phyloP scores from a whole-genome alignment of 2,329 filamentous ascomycete species.

The Amauroascus verrucosus region DNA sequence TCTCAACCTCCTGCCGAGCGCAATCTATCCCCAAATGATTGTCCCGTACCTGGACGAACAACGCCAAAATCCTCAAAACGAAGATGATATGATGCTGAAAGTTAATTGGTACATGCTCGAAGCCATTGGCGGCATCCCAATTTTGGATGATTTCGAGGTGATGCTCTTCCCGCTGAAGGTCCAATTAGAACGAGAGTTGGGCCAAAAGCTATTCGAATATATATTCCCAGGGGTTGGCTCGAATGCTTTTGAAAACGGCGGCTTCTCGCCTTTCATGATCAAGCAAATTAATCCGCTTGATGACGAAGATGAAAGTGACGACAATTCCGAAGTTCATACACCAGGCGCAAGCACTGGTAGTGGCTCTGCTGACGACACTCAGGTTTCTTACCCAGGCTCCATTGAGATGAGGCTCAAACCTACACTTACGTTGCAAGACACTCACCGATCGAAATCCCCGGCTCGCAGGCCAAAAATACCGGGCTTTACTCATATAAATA shows the following conservation, averaged over 20 bases:
- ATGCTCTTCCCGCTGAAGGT: slow-evolving; percentile 87
- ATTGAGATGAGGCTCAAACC: slow-evolving; percentile 75
- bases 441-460: slow-evolving; percentile 27
- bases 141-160: slow-evolving; percentile 95
- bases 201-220: slow-evolving; percentile 90
- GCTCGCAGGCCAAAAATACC: slow-evolving; percentile 18
- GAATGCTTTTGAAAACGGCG: slow-evolving; percentile 39
- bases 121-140: slow-evolving; percentile 91
- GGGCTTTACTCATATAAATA: slow-evolving; percentile 1
- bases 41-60: slow-evolving; percentile 70
- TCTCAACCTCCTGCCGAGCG: slow-evolving; percentile 78
- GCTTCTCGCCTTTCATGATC: slow-evolving; percentile 44
- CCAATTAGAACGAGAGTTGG: slow-evolving; percentile 84
- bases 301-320: slow-evolving; percentile 42
- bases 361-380: slow-evolving; percentile 36
- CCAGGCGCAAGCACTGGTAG: slow-evolving; percentile 32
- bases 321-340: slow-evolving; percentile 33
- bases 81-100: slow-evolving; percentile 72
- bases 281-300: slow-evolving; percentile 42
- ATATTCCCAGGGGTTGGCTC: slow-evolving; percentile 78
- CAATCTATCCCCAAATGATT: slow-evolving; percentile 93
- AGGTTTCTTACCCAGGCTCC: slow-evolving; percentile 58
- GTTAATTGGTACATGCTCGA: slow-evolving; percentile 98
- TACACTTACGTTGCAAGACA: slow-evolving; percentile 54
- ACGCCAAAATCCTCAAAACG: slow-evolving; percentile 42